These are phyloP conservation scores for Colletotrichum navitas DNA, from an alignment of 2,329 filamentous ascomycete genomes.

Conservation along the genomic window DNA sequence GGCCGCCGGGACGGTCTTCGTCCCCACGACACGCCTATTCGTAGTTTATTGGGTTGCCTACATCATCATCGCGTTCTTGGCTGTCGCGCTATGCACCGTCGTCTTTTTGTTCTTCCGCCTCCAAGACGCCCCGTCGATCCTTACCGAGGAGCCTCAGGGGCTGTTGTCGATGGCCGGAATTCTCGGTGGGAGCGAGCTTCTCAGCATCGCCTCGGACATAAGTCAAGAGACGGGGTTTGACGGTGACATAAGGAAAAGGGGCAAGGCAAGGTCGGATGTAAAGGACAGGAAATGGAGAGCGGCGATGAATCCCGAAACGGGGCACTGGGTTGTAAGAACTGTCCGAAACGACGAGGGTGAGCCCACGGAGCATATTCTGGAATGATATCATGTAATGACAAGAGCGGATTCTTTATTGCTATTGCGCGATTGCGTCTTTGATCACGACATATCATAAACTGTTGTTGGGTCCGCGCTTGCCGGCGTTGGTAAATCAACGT, in stretches of 20 bases:
- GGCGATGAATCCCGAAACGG: background rate
- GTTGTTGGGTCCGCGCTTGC: background rate
- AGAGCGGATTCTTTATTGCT: too few relatives aligned
- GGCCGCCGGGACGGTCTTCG: background rate
- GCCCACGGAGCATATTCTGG: background rate
- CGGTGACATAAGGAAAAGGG: constrained; percentile 4
- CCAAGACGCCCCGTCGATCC: background rate
- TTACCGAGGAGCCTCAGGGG: constrained; percentile 12
- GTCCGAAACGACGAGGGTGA: background rate
- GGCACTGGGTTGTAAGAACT: constrained; percentile 7
- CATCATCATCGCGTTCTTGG: constrained; percentile 5
- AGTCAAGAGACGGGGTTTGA: background rate
- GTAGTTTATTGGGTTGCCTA: constrained; percentile 15
- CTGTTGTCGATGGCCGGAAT: constrained; percentile 16
- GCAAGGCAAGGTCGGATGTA: constrained; percentile 5
- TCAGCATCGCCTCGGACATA: background rate
- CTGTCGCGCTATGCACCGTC: background rate
- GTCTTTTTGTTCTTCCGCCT: constrained; percentile 4
- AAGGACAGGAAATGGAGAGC: constrained; percentile 12
- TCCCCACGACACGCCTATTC: constrained; percentile 15
- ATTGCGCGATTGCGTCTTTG: too few relatives aligned
- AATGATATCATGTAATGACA: background rate
- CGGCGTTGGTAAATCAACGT: background rate
- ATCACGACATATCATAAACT: background rate
- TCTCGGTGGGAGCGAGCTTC: constrained; percentile 9